Evolutionary conservation across 495 filamentous ascomycete species (phyloP).

Genomic region (Polyplosphaeria fusca): DNA sequence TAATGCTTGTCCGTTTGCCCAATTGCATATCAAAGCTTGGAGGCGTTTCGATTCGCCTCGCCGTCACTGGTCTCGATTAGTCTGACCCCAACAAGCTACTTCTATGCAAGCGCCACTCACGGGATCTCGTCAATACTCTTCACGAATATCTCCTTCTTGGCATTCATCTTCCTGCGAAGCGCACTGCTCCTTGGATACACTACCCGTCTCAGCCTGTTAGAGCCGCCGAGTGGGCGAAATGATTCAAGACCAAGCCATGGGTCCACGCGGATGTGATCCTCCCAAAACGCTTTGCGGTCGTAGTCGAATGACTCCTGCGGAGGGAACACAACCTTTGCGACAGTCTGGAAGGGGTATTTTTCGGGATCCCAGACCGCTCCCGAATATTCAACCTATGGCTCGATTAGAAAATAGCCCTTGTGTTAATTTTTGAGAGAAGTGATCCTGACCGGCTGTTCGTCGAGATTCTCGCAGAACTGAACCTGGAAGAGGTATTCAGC

Average conservation of each 20-base stretch:
- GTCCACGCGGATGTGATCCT: slow-evolving; percentile 49
- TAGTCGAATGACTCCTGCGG: slow-evolving; percentile 48
- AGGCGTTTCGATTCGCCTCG: too few relatives aligned
- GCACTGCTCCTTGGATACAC: slow-evolving; percentile 30
- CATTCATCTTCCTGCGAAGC: slow-evolving; percentile 24
- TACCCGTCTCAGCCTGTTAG: slow-evolving; percentile 47
- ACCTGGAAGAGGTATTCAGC: slow-evolving; percentile 49
- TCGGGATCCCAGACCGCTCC: slow-evolving; percentile 49
- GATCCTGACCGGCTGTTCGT: slow-evolving; percentile 44
- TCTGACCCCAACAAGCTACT: background rate
- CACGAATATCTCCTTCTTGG: slow-evolving; percentile 14
- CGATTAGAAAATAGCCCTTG: background rate
- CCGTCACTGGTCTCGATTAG: too few relatives aligned
- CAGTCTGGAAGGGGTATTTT: slow-evolving; percentile 51
- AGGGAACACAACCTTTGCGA: slow-evolving; percentile 46
- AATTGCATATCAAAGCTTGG: too few relatives aligned
- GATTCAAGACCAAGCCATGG: slow-evolving; percentile 47
- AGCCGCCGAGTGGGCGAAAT: slow-evolving; percentile 45
- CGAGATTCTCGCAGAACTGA: slow-evolving; percentile 47
- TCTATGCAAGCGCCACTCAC: background rate
- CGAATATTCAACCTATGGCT: slow-evolving; percentile 44
- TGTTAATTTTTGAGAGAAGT: background rate
- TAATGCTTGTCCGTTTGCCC: too few relatives aligned
- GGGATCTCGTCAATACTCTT: slow-evolving; percentile 18
- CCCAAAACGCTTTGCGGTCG: slow-evolving; percentile 47